phyloP scores from a whole-genome alignment of 2,329 filamentous ascomycete genomes.

The Neofusicoccum umdonicola region DNA sequence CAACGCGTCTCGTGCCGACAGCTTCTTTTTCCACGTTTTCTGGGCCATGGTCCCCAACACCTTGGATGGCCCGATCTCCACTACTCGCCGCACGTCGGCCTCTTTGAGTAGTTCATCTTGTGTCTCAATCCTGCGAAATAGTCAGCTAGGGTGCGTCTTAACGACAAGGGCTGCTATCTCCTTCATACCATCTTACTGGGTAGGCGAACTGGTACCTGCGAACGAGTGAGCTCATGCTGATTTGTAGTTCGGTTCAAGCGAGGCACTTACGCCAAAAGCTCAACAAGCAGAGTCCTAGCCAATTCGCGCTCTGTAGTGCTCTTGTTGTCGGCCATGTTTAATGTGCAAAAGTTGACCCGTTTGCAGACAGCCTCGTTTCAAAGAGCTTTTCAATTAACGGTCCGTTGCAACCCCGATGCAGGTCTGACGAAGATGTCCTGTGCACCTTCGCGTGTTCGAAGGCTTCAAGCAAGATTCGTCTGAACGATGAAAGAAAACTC shows the following conservation, averaged over 20 bases:
- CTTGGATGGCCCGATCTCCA: conserved; percentile 41
- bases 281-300: not conserved
- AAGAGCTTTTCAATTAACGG: too few species aligned
- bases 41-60: conserved; percentile 41
- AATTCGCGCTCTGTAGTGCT: too few species aligned
- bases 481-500: too few species aligned
- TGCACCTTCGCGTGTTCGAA: too few species aligned
- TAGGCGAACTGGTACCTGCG: not conserved
- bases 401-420: too few species aligned
- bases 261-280: not conserved
- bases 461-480: too few species aligned
- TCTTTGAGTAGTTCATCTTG: conserved; percentile 35
- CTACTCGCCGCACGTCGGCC: conserved; percentile 28
- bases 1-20: too few species aligned
- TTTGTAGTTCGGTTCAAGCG: not conserved
- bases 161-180: not conserved
- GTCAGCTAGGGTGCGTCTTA: not conserved
- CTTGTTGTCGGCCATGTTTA: too few species aligned
- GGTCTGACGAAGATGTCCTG: too few species aligned
- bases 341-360: too few species aligned
- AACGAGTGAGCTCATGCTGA: not conserved
- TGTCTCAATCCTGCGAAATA: conserved; percentile 34
- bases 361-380: too few species aligned
- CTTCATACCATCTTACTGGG: not conserved
- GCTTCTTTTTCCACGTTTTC: conserved; percentile 23